Evolutionary conservation across 441 rosid species (phyloP), one percentile per base, ranked within the genome.

Genomic region (Monsonia emarginata): DNA sequence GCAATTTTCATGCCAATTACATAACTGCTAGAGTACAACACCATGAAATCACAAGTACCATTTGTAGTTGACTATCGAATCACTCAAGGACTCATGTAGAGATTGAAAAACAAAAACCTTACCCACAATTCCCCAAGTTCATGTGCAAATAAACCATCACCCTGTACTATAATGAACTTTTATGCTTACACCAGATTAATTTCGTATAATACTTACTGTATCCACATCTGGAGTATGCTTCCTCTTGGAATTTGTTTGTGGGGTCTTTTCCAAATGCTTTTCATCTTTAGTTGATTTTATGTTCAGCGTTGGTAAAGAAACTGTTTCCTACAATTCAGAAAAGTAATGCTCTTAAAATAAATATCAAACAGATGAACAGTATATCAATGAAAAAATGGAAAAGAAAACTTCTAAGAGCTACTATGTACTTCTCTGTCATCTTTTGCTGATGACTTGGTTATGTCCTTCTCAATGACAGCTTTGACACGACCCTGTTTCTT

Each of bases 231-330:
- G 74, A 46, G 84, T 71, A 8, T 70, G 86, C 76, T 83, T 92
- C 70, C 92, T 80, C 87, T 86, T 92, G 67, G 74, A 44, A 76
- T 65, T 78, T 56, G 82, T 69, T 83, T 83, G 80, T 18, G 93
- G 81, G 67, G 82, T 86, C 74, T 83, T 94, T 74, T 82, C 87
- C 65, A 36, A 22, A 2, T 66, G 78, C 63, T 57, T 79, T 61
- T 81, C 88, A 70, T 81, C 87, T 77, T 80, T 82, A 22, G 70
- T 73, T 64, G 72, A 70, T 72, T 86, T 88, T 65, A 66, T 56
- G 36, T 70, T 74, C 1, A 85, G 73, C 78, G 87, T 92, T 54
- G 80, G 80, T 36, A 95, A 79, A 76, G 88, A 74, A 69, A 66
- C 68, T 72, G 76, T 80, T 74, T 79, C 93, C 97, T 85, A 70